Conservation (phyloP, 2,329 filamentous ascomycete genomes). For the Alternaria sp. region DNA sequence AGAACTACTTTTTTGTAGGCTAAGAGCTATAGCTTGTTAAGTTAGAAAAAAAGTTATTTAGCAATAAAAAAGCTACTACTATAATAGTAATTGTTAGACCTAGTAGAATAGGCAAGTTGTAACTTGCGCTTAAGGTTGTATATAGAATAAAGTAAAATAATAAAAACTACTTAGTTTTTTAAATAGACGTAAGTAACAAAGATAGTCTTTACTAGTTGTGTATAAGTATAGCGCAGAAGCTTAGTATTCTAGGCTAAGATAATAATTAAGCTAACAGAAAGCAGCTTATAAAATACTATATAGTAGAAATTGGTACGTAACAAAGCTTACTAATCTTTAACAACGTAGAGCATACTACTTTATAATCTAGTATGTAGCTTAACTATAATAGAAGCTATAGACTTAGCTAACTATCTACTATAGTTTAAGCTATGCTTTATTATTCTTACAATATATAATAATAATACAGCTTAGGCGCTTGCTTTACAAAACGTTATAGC, state of each 20-base stretch:
- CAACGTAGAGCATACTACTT: conserved; percentile 39
- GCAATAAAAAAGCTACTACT: conserved; percentile 19
- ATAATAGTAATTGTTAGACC: conserved; percentile 28
- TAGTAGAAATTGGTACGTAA: conserved; percentile 8
- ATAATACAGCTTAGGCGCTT: conserved; percentile 20
- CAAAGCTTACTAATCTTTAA: conserved; percentile 29
- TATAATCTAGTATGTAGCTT: conserved; percentile 18
- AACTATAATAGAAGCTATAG: conserved; percentile 23
- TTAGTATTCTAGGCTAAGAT: conserved; percentile 32
- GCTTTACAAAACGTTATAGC: conserved; percentile 27
- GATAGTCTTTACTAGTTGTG: conserved; percentile 53
- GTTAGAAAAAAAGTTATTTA: conserved; percentile 39
- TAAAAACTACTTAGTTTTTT: conserved; percentile 55
- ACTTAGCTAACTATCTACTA: conserved; percentile 23
- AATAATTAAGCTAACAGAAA: conserved; percentile 27
- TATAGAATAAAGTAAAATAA: conserved; percentile 50
- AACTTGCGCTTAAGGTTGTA: conserved; percentile 51
- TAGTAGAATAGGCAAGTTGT: conserved; percentile 34
- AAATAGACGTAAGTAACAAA: conserved; percentile 54
- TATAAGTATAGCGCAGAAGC: conserved; percentile 33
- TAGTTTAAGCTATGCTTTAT: conserved; percentile 26
- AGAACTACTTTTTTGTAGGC: conserved; percentile 40
- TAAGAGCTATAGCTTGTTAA: conserved; percentile 34
- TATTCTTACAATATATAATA: conserved; percentile 31
- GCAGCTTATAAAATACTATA: conserved; percentile 28